Conservation (phyloP, 345 rosid species). For the Citrus trifoliata region DNA sequence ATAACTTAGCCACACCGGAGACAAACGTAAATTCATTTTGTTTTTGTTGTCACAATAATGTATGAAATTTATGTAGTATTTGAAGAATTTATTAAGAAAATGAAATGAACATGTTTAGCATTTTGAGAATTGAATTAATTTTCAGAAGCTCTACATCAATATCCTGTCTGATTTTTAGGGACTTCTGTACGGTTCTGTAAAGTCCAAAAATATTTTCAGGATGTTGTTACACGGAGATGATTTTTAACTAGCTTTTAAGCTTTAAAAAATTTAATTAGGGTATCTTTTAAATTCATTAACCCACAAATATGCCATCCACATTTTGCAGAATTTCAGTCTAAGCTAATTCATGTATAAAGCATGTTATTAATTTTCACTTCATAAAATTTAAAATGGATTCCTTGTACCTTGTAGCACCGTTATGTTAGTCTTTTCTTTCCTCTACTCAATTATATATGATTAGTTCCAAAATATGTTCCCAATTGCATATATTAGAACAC, state of each 20-base stretch:
- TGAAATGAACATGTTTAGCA: background rate
- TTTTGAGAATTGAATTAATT: background rate
- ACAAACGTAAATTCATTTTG: background rate
- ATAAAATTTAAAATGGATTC: too few relatives aligned
- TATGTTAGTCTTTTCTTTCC: too few relatives aligned
- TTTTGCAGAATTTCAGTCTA: background rate
- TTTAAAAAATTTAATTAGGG: background rate
- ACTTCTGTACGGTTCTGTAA: too few relatives aligned
- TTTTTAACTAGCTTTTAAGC: background rate
- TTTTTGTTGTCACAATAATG: background rate
- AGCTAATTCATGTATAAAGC: background rate
- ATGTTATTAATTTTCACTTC: too few relatives aligned
- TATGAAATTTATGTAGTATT: background rate
- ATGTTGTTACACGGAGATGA: background rate
- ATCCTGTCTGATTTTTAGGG: background rate
- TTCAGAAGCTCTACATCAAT: background rate
- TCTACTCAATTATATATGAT: too few relatives aligned
- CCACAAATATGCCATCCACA: background rate
- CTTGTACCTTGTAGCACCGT: too few relatives aligned
- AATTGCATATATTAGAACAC: too few relatives aligned
- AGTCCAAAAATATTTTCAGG: background rate
- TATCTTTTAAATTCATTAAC: background rate
- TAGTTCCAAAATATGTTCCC: too few relatives aligned
- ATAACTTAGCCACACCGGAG: too few relatives aligned
- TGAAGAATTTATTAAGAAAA: background rate